phyloP scores from a whole-genome alignment of 2,329 filamentous ascomycete species.

The Talaromyces sp. region DNA sequence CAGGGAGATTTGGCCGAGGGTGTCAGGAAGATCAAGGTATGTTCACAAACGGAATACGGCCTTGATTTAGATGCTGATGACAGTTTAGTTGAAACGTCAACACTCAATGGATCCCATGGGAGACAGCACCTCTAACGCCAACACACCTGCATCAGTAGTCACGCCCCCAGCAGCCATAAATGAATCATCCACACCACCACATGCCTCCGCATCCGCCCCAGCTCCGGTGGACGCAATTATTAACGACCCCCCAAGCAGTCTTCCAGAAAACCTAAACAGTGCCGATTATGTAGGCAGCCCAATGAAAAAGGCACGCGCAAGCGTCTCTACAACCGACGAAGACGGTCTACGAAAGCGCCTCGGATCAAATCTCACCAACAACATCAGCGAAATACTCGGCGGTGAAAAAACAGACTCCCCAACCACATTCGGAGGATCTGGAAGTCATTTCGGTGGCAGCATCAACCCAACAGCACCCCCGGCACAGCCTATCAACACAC shows the following conservation, averaged over 20 bases:
- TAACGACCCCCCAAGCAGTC: conserved; percentile 23
- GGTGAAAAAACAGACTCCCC: conserved; percentile 1
- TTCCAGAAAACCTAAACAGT: conserved; percentile 27
- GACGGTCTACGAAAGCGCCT: conserved; percentile 40
- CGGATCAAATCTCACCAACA: conserved; percentile 28
- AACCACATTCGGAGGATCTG: conserved; percentile 10
- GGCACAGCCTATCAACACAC: neutral
- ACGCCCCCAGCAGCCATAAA: conserved; percentile 34
- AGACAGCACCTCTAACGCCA: conserved; percentile 40
- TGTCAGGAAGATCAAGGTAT: conserved; percentile 63
- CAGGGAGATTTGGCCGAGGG: conserved; percentile 63
- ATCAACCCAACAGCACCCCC: conserved; percentile 2
- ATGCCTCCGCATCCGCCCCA: conserved; percentile 19
- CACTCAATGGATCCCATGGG: conserved; percentile 58
- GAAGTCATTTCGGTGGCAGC: conserved; percentile 18
- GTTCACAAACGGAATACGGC: conserved; percentile 21
- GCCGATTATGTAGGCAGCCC: conserved; percentile 45
- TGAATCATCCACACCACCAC: conserved; percentile 35
- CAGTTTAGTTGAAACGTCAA: conserved; percentile 59
- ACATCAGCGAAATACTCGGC: conserved; percentile 36
- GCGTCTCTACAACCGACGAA: conserved; percentile 43
- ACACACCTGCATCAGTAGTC: conserved; percentile 36
- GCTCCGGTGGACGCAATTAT: neutral
- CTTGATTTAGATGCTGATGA: conserved; percentile 12
- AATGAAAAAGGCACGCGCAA: conserved; percentile 47